A percentile compares a stretch with the other conserved stretches of the same genome.
Conservation (phyloP, 805 yeast species). For the Osmozyma mogii region DNA sequence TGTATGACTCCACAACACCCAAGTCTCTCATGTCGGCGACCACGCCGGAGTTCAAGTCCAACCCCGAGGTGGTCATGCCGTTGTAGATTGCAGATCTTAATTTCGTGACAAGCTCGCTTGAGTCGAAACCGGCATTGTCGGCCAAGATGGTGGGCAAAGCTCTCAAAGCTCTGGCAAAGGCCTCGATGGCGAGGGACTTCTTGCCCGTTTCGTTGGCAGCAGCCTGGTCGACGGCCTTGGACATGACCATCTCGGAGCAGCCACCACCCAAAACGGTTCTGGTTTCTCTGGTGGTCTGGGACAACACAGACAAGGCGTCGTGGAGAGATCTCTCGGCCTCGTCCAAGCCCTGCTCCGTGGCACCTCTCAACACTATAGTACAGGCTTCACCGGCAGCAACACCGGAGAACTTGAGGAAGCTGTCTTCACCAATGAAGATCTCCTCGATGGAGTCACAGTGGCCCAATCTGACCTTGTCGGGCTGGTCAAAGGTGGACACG, state of each 20-base stretch:
- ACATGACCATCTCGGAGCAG: slow-evolving; percentile 84
- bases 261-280: slow-evolving; percentile 94
- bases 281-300: slow-evolving; percentile 90
- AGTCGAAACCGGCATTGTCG: slow-evolving; percentile 95
- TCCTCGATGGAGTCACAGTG: slow-evolving; percentile 88
- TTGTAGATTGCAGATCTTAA: slow-evolving; percentile 84
- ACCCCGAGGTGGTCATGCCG: slow-evolving; percentile 87
- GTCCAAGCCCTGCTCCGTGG: slow-evolving; percentile 39
- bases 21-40: slow-evolving; percentile 91
- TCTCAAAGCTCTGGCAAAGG: slow-evolving; percentile 89
- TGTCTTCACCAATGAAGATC: slow-evolving; percentile 85
- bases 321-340: slow-evolving; percentile 57
- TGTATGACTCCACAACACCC: slow-evolving; percentile 89
- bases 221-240: slow-evolving; percentile 87
- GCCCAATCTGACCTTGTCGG: slow-evolving; percentile 80
- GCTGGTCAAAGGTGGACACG: slow-evolving; percentile 90
- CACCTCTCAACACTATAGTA: slow-evolving; percentile 78
- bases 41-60: slow-evolving; percentile 75
- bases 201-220: slow-evolving; percentile 93
- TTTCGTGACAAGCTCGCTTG: slow-evolving; percentile 85
- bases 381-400: slow-evolving; percentile 95
- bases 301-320: slow-evolving; percentile 90
- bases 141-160: slow-evolving; percentile 93
- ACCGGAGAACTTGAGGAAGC: slow-evolving; percentile 88
- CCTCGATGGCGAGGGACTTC: slow-evolving; percentile 87